Percentiles rank a stretch among this genome's conserved stretches.
Conservation (phyloP, 1,284 basidiomycete species). For the Ceratobasidium sp. region DNA sequence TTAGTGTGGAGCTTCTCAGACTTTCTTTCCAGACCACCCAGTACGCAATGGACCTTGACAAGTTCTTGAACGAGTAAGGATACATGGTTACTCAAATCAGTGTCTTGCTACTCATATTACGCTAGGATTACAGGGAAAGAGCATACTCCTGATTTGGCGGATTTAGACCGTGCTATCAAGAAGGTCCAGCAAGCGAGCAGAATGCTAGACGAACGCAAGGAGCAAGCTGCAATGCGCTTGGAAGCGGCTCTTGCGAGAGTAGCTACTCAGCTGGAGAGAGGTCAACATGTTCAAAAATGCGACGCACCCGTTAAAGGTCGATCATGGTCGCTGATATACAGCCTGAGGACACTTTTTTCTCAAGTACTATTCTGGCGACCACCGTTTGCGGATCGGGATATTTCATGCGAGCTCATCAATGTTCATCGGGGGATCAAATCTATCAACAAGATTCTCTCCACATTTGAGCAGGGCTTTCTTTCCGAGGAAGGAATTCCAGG, state of each 20-base stretch:
- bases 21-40: constrained; percentile 79
- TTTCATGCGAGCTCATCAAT: not conserved
- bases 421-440: not conserved
- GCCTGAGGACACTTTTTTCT: not conserved
- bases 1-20: constrained; percentile 46
- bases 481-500: constrained; percentile 77
- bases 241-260: not conserved
- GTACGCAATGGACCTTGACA: constrained; percentile 68
- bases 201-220: constrained; percentile 57
- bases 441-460: constrained; percentile 62
- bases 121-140: constrained; percentile 57
- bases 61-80: constrained; percentile 64
- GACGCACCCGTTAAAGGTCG: not conserved
- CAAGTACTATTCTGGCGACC: not conserved
- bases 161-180: constrained; percentile 60
- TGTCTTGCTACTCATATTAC: not conserved
- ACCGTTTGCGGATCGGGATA: not conserved
- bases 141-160: constrained; percentile 57
- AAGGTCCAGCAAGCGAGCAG: constrained; percentile 61
- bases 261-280: not conserved
- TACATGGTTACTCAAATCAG: not conserved
- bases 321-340: not conserved
- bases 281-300: not conserved
- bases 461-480: constrained; percentile 87
- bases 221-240: not conserved